Evolutionary conservation across 176 grass and related monocot species (phyloP).

Genomic region (Oryza glumipatula): DNA sequence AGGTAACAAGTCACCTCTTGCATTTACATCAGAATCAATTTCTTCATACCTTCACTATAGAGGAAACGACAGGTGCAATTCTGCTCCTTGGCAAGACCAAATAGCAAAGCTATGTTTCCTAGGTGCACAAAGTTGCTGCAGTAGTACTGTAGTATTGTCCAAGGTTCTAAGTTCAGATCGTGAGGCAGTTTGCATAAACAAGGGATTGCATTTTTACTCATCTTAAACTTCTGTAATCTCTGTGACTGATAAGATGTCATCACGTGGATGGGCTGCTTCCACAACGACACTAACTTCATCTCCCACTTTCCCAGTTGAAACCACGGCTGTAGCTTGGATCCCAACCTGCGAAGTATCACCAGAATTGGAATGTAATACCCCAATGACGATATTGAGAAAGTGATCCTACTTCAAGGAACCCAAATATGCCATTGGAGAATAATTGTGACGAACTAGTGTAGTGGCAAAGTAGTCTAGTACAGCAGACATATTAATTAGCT

Average conservation of each 20-base stretch:
- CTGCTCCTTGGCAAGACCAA: neutral
- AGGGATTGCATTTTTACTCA: constrained; percentile 43
- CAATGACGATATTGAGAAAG: neutral
- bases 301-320: constrained; percentile 67
- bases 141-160: neutral
- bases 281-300: constrained; percentile 62
- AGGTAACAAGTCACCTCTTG: constrained; percentile 10
- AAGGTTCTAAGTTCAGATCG: neutral
- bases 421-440: neutral
- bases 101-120: neutral
- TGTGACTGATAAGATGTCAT: constrained; percentile 66
- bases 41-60: neutral
- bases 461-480: neutral
- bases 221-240: constrained; percentile 70
- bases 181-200: neutral
- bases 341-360: constrained; percentile 58
- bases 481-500: neutral
- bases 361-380: constrained; percentile 17
- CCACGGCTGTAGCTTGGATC: constrained; percentile 64
- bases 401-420: neutral
- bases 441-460: neutral
- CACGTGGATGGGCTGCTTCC: constrained; percentile 74
- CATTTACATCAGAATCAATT: constrained; percentile 16
- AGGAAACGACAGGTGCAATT: constrained; percentile 7
- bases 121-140: constrained; percentile 13